Evolutionary conservation across 352 stramenopile genomes (phyloP).

Genomic region (Phytopythium sindhum): DNA sequence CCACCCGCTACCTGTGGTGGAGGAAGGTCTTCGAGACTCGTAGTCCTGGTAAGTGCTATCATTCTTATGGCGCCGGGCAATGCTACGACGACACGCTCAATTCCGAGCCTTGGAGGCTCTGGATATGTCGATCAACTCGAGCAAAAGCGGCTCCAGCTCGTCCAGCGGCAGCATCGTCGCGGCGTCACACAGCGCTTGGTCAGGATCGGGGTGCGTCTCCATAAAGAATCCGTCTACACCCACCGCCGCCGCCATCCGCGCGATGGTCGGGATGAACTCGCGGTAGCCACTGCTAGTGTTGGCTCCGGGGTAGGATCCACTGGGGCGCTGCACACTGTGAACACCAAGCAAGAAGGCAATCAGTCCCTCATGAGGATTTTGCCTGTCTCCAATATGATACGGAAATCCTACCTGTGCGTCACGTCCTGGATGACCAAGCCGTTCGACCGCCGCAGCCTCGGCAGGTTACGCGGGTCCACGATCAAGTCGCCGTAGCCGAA

Average conservation of each 20-base stretch:
- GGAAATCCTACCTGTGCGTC: slow-evolving; percentile 52
- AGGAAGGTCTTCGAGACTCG: slow-evolving; percentile 70
- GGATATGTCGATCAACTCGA: slow-evolving; percentile 75
- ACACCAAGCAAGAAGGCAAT: not conserved
- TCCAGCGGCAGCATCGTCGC: slow-evolving; percentile 75
- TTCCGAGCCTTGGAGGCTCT: slow-evolving; percentile 40
- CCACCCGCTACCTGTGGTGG: slow-evolving; percentile 58
- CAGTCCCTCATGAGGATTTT: not conserved
- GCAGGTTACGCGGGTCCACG: slow-evolving; percentile 79
- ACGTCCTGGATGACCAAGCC: slow-evolving; percentile 84
- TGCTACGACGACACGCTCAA: not conserved
- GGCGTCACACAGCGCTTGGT: slow-evolving; percentile 56
- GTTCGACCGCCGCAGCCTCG: slow-evolving; percentile 54
- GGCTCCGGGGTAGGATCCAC: slow-evolving; percentile 24
- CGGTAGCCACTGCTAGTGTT: slow-evolving; percentile 66
- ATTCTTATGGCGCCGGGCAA: not conserved
- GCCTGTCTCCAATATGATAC: not conserved
- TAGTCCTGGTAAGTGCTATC: slow-evolving; percentile 18
- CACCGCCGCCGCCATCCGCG: slow-evolving; percentile 76
- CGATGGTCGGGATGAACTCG: slow-evolving; percentile 85
- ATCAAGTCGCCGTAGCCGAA: slow-evolving; percentile 88
- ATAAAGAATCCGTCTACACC: slow-evolving; percentile 89
- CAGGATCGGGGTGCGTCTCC: slow-evolving; percentile 80
- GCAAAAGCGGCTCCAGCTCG: slow-evolving; percentile 56
- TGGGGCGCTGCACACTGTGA: slow-evolving; percentile 66